These are phyloP conservation scores for Nissolia schottii DNA, from an alignment of 306 rosid genomes.

Conservation along the genomic window DNA sequence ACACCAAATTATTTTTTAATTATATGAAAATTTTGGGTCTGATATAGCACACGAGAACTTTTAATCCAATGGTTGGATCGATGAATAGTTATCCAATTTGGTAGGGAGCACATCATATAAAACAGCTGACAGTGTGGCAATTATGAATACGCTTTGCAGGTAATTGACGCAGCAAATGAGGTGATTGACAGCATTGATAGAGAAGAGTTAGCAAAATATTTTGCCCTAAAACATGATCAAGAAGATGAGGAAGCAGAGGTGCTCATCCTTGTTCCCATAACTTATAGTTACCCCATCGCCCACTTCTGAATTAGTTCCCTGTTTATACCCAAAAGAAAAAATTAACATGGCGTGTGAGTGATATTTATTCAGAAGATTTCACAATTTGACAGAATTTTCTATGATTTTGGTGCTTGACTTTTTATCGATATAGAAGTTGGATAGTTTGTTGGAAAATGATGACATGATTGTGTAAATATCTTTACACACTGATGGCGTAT, in stretches of 20 bases:
- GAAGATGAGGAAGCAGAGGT: slow-evolving; percentile 94
- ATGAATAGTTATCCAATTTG: neutral
- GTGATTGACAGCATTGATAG: slow-evolving; percentile 72
- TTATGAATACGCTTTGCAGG: slow-evolving; percentile 39
- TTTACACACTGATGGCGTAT: neutral
- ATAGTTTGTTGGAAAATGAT: neutral
- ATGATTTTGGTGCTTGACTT: slow-evolving; percentile 3
- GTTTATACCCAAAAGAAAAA: neutral
- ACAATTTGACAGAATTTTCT: neutral
- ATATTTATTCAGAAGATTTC: slow-evolving; percentile 2
- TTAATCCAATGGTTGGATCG: neutral
- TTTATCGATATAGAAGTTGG: neutral
- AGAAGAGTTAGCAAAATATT: slow-evolving; percentile 61
- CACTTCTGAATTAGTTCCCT: neutral
- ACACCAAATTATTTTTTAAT: neutral
- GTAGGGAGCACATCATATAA: neutral
- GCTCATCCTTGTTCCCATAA: slow-evolving; percentile 2
- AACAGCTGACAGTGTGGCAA: neutral
- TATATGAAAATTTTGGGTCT: neutral
- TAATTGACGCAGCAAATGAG: slow-evolving; percentile 75
- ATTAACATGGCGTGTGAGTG: neutral
- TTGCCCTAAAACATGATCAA: slow-evolving; percentile 61
- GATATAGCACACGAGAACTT: neutral
- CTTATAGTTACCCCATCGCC: slow-evolving; percentile 5
- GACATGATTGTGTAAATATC: neutral